These are phyloP conservation scores for Phylloporus rhodoxanthus DNA, from an alignment of 768 basidiomycete genomes.

Conservation along the genomic window DNA sequence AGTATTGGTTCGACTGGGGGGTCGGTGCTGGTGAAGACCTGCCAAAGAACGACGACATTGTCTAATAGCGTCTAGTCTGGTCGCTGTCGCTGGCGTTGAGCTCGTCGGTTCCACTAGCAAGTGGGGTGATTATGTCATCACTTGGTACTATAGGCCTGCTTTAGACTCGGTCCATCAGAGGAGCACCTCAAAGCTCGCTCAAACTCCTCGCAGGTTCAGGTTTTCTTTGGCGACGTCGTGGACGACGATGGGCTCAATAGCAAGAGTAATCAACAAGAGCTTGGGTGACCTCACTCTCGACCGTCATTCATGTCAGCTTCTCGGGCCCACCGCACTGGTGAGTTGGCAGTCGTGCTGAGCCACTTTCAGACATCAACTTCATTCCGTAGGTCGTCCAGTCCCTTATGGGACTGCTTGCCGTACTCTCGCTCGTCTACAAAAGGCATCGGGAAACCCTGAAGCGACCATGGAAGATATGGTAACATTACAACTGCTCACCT, in stretches of 20 bases:
- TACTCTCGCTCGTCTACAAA: constrained; percentile 82
- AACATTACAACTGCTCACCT: constrained; percentile 16
- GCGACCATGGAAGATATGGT: constrained; percentile 93
- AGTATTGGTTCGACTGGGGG: constrained; percentile 38
- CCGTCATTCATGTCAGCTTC: constrained; percentile 38
- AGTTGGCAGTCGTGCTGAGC: constrained; percentile 11
- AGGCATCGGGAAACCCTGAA: constrained; percentile 79
- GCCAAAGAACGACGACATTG: constrained; percentile 41
- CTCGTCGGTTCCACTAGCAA: not conserved
- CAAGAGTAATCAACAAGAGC: constrained; percentile 3
- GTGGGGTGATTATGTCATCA: constrained; percentile 18
- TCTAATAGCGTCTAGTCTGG: not conserved
- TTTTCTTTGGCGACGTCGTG: not conserved
- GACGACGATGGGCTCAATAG: constrained; percentile 11
- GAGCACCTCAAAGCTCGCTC: not conserved
- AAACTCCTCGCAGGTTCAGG: not conserved
- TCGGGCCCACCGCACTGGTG: constrained; percentile 45
- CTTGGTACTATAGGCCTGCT: not conserved
- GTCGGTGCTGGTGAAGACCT: constrained; percentile 27
- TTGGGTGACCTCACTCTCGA: constrained; percentile 35
- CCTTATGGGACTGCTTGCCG: constrained; percentile 87
- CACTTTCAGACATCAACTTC: not conserved
- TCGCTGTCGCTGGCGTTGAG: not conserved
- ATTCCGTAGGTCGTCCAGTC: constrained; percentile 64
- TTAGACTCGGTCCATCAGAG: not conserved